phyloP scores from a whole-genome alignment of 2,329 filamentous ascomycete genomes.

The Biscogniauxia marginata region DNA sequence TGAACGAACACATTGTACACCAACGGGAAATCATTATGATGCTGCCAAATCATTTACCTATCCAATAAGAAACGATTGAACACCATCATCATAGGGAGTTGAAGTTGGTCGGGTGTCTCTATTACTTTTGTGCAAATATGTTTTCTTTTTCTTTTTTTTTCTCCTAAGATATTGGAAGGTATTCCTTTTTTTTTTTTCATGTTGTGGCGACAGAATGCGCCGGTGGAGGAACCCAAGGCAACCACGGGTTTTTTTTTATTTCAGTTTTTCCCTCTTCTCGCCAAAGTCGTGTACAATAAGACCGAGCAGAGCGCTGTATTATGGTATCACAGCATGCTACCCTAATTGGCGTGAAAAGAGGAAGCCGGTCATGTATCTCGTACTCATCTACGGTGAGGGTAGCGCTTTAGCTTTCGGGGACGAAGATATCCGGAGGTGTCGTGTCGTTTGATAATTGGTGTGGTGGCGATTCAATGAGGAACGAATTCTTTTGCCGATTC shows the following conservation, averaged over 20 bases:
- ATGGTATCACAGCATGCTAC: not conserved
- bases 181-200: not conserved
- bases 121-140: not conserved
- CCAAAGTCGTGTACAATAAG: not conserved
- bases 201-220: not conserved
- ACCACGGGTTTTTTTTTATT: not conserved
- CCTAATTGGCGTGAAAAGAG: not conserved
- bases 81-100: not conserved
- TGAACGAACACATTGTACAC: not conserved
- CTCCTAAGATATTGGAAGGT: not conserved
- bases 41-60: not conserved
- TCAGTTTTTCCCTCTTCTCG: not conserved
- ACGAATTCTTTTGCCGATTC: conserved; percentile 12
- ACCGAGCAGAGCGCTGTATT: not conserved
- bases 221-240: not conserved
- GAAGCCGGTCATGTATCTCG: not conserved
- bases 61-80: not conserved
- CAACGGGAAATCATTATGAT: not conserved
- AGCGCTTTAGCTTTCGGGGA: not conserved
- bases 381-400: not conserved
- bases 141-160: not conserved
- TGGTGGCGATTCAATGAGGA: conserved; percentile 14
- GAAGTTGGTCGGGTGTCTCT: not conserved
- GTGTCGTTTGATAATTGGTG: conserved; percentile 12
- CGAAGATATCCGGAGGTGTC: not conserved